These are phyloP conservation scores for Stagonosporopsis vannaccii DNA, from an alignment of 2,329 filamentous ascomycete species.

Conservation along the genomic window DNA sequence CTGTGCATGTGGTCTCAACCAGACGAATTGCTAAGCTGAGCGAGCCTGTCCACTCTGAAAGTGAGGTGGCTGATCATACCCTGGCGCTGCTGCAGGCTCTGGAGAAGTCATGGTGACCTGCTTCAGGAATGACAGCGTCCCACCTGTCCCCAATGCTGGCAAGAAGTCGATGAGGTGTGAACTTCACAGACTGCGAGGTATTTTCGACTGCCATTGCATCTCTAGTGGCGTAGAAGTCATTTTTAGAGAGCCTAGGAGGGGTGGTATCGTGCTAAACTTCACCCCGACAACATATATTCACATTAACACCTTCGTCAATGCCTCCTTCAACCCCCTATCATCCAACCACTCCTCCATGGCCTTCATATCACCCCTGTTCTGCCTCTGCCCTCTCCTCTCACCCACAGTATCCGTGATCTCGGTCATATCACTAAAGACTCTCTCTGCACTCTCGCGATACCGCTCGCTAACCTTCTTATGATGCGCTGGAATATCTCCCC, in stretches of 20 bases:
- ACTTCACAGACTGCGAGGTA: no score
- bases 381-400: conserved; percentile 58
- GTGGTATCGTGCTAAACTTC: neutral
- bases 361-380: conserved; percentile 62
- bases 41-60: no score
- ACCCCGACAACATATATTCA: neutral
- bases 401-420: conserved; percentile 63
- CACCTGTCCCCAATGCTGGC: no score
- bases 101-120: neutral
- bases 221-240: neutral
- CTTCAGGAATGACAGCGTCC: neutral
- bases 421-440: conserved; percentile 63
- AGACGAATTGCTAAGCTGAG: no score
- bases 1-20: no score
- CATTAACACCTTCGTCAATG: conserved; percentile 54
- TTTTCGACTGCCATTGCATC: no score
- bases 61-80: no score
- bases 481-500: conserved; percentile 67
- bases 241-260: neutral
- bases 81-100: no score
- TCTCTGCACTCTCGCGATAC: conserved; percentile 52
- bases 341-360: conserved; percentile 60
- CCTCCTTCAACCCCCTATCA: conserved; percentile 55
- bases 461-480: conserved; percentile 70
- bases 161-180: no score